These are phyloP conservation scores for Candida sphagnicola DNA, from an alignment of 805 yeast species.

Conservation along the genomic window DNA sequence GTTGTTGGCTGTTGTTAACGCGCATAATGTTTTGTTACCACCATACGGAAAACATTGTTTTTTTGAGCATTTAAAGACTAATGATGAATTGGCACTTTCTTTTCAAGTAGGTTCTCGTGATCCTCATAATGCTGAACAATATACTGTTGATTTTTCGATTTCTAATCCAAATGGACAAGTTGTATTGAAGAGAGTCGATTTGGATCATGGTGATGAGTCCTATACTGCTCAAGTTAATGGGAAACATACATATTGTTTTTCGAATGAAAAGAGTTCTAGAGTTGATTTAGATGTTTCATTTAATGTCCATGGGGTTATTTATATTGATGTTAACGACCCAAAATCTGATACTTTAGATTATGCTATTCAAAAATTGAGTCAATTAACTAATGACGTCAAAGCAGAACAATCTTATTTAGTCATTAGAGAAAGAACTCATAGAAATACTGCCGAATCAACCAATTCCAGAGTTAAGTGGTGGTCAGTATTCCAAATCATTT, in stretches of 20 bases:
- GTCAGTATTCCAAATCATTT: slow-evolving; percentile 86
- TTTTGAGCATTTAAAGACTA: slow-evolving; percentile 73
- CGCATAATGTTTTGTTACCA: slow-evolving; percentile 80
- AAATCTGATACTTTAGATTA: slow-evolving; percentile 76
- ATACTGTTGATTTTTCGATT: slow-evolving; percentile 58
- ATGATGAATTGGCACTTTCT: slow-evolving; percentile 82
- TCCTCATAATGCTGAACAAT: slow-evolving; percentile 62
- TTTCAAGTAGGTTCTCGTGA: slow-evolving; percentile 94
- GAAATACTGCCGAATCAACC: slow-evolving; percentile 98
- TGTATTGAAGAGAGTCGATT: slow-evolving; percentile 46
- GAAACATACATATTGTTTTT: slow-evolving; percentile 83
- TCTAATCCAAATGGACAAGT: slow-evolving; percentile 43
- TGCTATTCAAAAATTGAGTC: slow-evolving; percentile 71
- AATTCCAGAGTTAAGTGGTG: slow-evolving; percentile 97
- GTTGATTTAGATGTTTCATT: slow-evolving; percentile 88
- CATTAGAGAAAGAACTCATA: slow-evolving; percentile 93
- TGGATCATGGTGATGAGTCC: slow-evolving; percentile 78
- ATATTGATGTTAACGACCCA: slow-evolving; percentile 75
- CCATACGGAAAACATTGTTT: slow-evolving; percentile 86
- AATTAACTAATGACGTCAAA: slow-evolving; percentile 79
- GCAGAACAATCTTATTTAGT: slow-evolving; percentile 92
- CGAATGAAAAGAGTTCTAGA: slow-evolving; percentile 72
- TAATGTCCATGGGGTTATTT: slow-evolving; percentile 90
- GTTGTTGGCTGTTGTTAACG: slow-evolving; percentile 26
- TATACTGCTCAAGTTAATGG: slow-evolving; percentile 66